Evolutionary conservation across 164 flowering plant genomes (phyloP), one percentile per base, ranked within the genome.

Genomic region (Magnolia changhungtana): DNA sequence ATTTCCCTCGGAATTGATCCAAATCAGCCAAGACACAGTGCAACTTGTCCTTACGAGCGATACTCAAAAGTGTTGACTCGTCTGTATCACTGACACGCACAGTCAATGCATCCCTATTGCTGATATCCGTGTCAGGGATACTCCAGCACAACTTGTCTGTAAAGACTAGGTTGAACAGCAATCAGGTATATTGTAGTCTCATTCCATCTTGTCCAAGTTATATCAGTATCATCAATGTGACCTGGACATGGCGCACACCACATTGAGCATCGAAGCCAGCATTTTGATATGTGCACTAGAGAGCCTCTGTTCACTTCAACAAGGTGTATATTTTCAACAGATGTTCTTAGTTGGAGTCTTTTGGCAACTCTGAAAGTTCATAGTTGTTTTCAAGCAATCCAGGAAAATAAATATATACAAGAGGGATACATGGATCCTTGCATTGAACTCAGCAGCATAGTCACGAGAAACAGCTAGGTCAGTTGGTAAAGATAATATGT

Each of bases 361-460:
- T 66, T 11, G 31, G 27, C 69, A 66, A 16, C 69, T 23, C 69
- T 66, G 16, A 66, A 66, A 24, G 69, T 21, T 3, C 20, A 19
- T 16, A 66, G 31, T 66, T 21, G 31, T 66, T 8, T 66, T 11
- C 11, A 66, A 66, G 69, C 24, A 24, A 19, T 29, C 50, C 21
- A 70, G 71, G 23, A 27, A 76, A 63, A 7, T 31, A 10, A 20
- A 37, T 14, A 55, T 55, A 3, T 21, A 37, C 55, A 73, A 72
- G 9, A 83, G 88, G 90, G 92, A 91, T 94, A 96, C 98, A 69
- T 77, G 87, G 67, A 96, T 83, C 79, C 84, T 87, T 80, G 81
- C 72, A 77, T 94, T 96, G 83, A 90, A 94, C 66, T 87, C 85
- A 80, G 70, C 68, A 29, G 79, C 87, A 82, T 89, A 94, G 52